These are phyloP conservation scores for Calonectria henricotiae DNA, from an alignment of 2,329 filamentous ascomycete species.

Conservation along the genomic window DNA sequence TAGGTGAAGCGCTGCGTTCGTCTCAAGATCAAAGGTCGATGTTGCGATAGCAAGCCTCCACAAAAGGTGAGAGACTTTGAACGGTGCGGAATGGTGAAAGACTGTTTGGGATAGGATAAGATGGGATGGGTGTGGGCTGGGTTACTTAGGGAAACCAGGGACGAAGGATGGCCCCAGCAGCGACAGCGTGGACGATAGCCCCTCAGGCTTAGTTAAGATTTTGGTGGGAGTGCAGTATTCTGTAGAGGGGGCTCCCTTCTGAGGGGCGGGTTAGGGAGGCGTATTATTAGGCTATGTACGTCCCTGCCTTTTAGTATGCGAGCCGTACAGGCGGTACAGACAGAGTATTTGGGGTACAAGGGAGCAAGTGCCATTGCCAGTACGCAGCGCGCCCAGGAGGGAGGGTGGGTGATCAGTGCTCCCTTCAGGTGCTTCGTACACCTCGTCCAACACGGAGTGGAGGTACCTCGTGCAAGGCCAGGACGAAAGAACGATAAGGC, in stretches of 20 bases:
- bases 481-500: constrained; percentile 25
- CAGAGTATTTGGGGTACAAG: background rate
- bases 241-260: constrained; percentile 5
- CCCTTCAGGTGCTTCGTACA: background rate
- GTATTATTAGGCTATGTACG: constrained; percentile 21
- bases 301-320: constrained; percentile 10
- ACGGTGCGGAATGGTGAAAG: constrained; percentile 26
- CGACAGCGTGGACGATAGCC: constrained; percentile 28
- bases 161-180: constrained; percentile 27
- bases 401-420: background rate
- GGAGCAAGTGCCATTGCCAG: constrained; percentile 8
- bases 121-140: constrained; percentile 17
- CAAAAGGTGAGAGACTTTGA: constrained; percentile 21
- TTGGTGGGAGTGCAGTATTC: constrained; percentile 11
- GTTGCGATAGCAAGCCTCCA: constrained; percentile 28
- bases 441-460: constrained; percentile 3
- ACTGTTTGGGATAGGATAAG: constrained; percentile 29
- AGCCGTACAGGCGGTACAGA: constrained; percentile 17
- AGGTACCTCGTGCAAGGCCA: constrained; percentile 17
- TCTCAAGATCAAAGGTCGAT: constrained; percentile 17
- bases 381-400: constrained; percentile 10
- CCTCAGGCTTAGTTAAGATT: constrained; percentile 31
- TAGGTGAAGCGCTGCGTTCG: constrained; percentile 14
- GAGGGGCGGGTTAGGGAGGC: constrained; percentile 1
- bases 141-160: constrained; percentile 20